These are phyloP conservation scores for Diatrype stigma DNA, from an alignment of 2,329 filamentous ascomycete species.

Conservation along the genomic window DNA sequence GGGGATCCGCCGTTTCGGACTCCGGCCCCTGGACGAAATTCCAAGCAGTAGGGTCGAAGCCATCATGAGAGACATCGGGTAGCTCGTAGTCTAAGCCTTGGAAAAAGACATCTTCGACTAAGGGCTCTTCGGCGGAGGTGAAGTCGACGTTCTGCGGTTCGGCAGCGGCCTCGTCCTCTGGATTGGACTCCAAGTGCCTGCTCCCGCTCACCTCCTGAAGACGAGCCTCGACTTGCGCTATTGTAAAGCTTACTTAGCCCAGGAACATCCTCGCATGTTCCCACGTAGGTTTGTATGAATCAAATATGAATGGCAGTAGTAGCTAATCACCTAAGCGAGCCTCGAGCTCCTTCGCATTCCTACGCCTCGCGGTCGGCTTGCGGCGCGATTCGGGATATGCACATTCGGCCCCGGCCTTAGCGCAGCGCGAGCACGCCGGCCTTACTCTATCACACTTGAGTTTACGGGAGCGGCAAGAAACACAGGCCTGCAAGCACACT, in stretches of 20 bases:
- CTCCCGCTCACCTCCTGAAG: slow-evolving; percentile 59
- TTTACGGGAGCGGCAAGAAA: slow-evolving; percentile 74
- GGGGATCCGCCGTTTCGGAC: neutral
- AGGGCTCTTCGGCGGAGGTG: slow-evolving; percentile 7
- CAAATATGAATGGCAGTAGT: neutral
- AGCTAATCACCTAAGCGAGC: slow-evolving; percentile 67
- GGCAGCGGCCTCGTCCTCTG: slow-evolving; percentile 18
- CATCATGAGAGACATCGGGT: slow-evolving; percentile 3
- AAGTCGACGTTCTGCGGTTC: slow-evolving; percentile 20
- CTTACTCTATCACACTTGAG: slow-evolving; percentile 79
- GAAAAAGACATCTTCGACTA: slow-evolving; percentile 21
- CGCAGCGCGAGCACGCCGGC: slow-evolving; percentile 77
- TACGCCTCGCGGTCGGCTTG: slow-evolving; percentile 82
- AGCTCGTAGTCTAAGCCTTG: slow-evolving; percentile 22
- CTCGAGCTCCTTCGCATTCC: slow-evolving; percentile 88
- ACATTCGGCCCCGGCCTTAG: slow-evolving; percentile 70
- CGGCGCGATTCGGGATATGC: slow-evolving; percentile 84
- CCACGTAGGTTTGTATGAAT: no score
- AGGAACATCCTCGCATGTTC: slow-evolving; percentile 9
- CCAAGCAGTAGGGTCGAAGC: slow-evolving; percentile 13
- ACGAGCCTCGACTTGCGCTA: slow-evolving; percentile 78
- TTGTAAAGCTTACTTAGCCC: slow-evolving; percentile 12
- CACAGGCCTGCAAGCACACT: neutral
- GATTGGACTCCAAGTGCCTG: slow-evolving; percentile 25
- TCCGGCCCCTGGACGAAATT: slow-evolving; percentile 9